Conservation (phyloP, 2,329 filamentous ascomycete species). For the Coniochaeta sp. region DNA sequence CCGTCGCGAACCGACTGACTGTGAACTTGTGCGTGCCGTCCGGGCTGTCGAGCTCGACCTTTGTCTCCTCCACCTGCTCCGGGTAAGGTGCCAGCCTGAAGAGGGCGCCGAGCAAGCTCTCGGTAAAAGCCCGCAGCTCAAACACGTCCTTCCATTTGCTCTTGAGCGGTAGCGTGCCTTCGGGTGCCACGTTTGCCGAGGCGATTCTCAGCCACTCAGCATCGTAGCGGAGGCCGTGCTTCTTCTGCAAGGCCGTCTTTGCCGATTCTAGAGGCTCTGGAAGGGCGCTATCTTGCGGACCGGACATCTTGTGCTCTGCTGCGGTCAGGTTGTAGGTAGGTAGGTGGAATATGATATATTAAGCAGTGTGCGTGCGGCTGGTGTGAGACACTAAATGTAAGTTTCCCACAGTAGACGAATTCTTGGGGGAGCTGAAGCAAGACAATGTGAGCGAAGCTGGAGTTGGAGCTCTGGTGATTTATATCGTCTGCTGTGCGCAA, state of each 20-base stretch:
- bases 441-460: neutral
- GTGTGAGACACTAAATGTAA: neutral
- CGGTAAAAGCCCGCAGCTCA: conserved; percentile 1
- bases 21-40: conserved; percentile 6
- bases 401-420: neutral
- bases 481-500: too few relatives aligned
- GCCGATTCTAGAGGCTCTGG: neutral
- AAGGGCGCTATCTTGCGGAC: neutral
- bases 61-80: conserved; percentile 4
- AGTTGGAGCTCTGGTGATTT: too few relatives aligned
- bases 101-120: neutral
- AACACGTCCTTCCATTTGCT: conserved; percentile 1
- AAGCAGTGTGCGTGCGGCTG: neutral
- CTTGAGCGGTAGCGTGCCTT: neutral
- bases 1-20: conserved; percentile 10
- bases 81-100: conserved; percentile 1
- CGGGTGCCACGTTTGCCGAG: neutral
- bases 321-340: too few relatives aligned
- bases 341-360: too few relatives aligned
- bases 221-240: conserved; percentile 3
- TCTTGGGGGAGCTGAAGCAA: neutral
- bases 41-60: conserved; percentile 3
- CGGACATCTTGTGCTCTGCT: neutral
- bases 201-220: neutral
- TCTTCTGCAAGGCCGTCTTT: conserved; percentile 2